phyloP scores from a whole-genome alignment of 2,329 filamentous ascomycete species.

The Ophiocordyceps polyrhachis-furcata region DNA sequence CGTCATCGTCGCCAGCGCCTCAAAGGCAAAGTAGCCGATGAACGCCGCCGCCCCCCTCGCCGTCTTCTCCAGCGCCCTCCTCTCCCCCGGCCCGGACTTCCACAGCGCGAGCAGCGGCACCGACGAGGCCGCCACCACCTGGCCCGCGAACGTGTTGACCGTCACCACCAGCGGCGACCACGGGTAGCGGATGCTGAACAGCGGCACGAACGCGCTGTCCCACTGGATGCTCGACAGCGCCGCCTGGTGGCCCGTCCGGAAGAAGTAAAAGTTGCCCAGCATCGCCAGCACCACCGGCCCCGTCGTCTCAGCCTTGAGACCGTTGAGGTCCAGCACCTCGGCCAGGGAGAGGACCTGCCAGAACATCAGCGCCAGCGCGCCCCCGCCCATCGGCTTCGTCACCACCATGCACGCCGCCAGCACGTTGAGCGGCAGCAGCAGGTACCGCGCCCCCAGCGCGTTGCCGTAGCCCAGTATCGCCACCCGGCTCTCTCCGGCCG shows the following conservation, averaged over 20 bases:
- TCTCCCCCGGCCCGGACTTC: constrained; percentile 67
- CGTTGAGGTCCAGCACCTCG: constrained; percentile 43
- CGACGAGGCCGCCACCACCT: constrained; percentile 63
- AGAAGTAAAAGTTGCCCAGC: constrained; percentile 88
- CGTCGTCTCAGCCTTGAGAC: constrained; percentile 48
- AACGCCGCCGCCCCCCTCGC: constrained; percentile 57
- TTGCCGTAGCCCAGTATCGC: constrained; percentile 85
- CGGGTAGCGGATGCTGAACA: constrained; percentile 68
- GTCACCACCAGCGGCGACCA: constrained; percentile 69
- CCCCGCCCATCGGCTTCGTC: constrained; percentile 87
- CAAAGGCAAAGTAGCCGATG: constrained; percentile 62
- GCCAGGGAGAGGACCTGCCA: constrained; percentile 77
- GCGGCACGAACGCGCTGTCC: constrained; percentile 85
- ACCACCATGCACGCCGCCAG: constrained; percentile 59
- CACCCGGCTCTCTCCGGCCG: constrained; percentile 35
- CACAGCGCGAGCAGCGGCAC: constrained; percentile 72
- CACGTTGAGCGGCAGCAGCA: constrained; percentile 61
- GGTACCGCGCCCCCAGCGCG: constrained; percentile 77
- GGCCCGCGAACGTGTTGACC: constrained; percentile 77
- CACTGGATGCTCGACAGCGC: constrained; percentile 78
- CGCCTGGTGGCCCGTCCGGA: constrained; percentile 95
- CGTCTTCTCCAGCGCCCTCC: constrained; percentile 49
- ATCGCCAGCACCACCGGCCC: constrained; percentile 71
- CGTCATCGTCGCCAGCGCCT: constrained; percentile 70
- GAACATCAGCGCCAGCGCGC: constrained; percentile 61